Evolutionary conservation across 2,329 filamentous ascomycete genomes (phyloP), one percentile per base, ranked within the genome.

Genomic region (Sporothrix brunneoviolacea): DNA sequence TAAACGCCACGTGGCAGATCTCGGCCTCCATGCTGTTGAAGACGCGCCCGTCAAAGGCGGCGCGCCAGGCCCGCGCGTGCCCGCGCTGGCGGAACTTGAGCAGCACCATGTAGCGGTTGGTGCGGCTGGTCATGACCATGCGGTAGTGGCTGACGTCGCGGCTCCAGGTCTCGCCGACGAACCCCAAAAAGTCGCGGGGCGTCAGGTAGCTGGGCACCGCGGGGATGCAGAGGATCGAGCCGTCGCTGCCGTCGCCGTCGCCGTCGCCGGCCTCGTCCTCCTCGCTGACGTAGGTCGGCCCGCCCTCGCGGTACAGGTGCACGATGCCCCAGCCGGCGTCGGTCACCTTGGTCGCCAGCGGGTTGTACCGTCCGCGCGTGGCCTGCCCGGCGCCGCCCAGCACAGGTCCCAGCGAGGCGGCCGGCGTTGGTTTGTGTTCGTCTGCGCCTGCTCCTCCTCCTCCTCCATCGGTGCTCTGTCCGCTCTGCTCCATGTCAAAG

Each of bases 21-120:
- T 97, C 90, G 35, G 91, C 87, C 86, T 94, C 89, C 76, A 95
- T 88, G 53, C 82, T 85, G 62, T 94, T 95, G 64, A 97, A 97
- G 0, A 91, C 79, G 64, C 88, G 93, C 16, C 93, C 93, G 66
- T 97, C 93, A 76, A 91, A 96, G 59, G 88, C 84, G 54, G 76
- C 81, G 61, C 87, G 84, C 85, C 91, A 98, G 46, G 82, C 77
- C 59, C 76, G 82, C 13, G 93, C 93, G 55, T 80, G 81, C 60
- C 78, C 80, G 27, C 79, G 79, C 57, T 86, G 83, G 42, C 88
- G 79, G 64, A 97, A 96, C 69, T 95, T 96, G 79, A 98, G 86
- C 54, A 98, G 74, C 22, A 95, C 91, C 75, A 98, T 86, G 70
- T 97, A 97, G 55, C 91, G 82, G 66, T 94, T 96, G 65, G 89